Conservation (phyloP, 345 rosid genomes). For the Salix brachista region DNA sequence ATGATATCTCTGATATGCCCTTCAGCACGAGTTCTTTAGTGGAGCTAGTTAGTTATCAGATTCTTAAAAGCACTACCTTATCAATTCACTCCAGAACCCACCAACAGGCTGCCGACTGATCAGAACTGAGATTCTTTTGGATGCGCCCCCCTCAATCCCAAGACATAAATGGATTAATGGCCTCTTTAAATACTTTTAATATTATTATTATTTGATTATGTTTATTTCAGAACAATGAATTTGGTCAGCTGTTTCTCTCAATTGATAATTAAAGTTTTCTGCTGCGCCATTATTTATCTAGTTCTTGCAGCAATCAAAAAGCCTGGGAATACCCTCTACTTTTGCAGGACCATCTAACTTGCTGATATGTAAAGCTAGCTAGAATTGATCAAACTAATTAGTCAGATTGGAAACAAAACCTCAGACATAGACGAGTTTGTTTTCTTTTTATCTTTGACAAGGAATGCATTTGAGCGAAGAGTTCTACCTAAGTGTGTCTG, state of each 20-base stretch:
- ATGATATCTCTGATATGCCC: constrained; percentile 14
- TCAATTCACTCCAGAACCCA: background rate
- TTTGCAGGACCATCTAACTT: background rate
- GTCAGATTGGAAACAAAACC: background rate
- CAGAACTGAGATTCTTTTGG: background rate
- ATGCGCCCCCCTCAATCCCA: background rate
- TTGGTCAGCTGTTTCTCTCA: background rate
- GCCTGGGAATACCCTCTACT: background rate
- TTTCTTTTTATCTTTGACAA: background rate
- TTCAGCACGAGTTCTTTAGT: constrained; percentile 14
- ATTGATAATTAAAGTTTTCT: background rate
- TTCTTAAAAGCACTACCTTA: background rate
- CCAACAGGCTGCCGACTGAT: background rate
- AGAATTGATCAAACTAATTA: background rate
- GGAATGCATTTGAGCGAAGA: background rate
- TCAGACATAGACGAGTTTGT: background rate
- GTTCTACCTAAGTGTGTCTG: background rate
- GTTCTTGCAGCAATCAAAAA: background rate
- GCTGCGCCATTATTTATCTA: background rate
- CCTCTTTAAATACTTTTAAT: background rate
- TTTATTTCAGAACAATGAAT: background rate
- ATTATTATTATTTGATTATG: background rate
- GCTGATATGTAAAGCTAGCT: background rate
- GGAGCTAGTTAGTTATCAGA: background rate
- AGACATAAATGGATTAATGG: background rate